Conservation (phyloP, 1,139 yeast species). For the Suhomyces choctaworum region DNA sequence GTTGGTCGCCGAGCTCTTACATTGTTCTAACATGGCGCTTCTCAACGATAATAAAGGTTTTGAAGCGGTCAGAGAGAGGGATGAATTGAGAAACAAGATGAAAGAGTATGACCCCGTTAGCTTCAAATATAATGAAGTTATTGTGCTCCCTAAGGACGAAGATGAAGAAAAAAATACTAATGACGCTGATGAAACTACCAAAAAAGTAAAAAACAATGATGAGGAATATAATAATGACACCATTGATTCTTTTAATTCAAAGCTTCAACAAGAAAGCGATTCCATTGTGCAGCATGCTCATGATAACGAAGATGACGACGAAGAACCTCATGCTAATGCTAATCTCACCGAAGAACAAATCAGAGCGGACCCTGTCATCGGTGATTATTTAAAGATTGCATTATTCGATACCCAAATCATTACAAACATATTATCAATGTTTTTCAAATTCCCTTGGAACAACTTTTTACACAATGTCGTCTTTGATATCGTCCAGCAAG, state of each 20-base stretch:
- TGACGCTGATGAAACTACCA: constrained; percentile 7
- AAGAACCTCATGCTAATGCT: constrained; percentile 53
- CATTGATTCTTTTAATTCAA: constrained; percentile 49
- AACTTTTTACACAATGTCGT: constrained; percentile 96
- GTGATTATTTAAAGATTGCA: constrained; percentile 85
- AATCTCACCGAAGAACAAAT: constrained; percentile 58
- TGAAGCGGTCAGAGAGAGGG: constrained; percentile 73
- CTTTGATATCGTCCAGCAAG: constrained; percentile 95
- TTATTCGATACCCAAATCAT: constrained; percentile 80
- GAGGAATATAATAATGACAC: constrained; percentile 42
- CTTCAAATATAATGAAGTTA: constrained; percentile 49
- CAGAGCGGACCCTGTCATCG: constrained; percentile 76
- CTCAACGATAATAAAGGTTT: constrained; percentile 85
- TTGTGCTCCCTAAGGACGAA: constrained; percentile 32
- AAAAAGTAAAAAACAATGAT: constrained; percentile 14
- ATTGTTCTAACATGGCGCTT: constrained; percentile 95
- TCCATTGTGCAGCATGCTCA: constrained; percentile 26
- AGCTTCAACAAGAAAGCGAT: constrained; percentile 26
- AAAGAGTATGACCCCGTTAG: constrained; percentile 48
- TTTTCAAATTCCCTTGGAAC: constrained; percentile 95
- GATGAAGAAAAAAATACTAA: constrained; percentile 17
- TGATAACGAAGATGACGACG: constrained; percentile 35
- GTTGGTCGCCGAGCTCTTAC: constrained; percentile 88
- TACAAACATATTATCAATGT: constrained; percentile 75
- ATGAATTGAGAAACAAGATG: constrained; percentile 58